These are phyloP conservation scores for Capronia epimyces DNA, from an alignment of 2,329 filamentous ascomycete genomes.

Conservation along the genomic window DNA sequence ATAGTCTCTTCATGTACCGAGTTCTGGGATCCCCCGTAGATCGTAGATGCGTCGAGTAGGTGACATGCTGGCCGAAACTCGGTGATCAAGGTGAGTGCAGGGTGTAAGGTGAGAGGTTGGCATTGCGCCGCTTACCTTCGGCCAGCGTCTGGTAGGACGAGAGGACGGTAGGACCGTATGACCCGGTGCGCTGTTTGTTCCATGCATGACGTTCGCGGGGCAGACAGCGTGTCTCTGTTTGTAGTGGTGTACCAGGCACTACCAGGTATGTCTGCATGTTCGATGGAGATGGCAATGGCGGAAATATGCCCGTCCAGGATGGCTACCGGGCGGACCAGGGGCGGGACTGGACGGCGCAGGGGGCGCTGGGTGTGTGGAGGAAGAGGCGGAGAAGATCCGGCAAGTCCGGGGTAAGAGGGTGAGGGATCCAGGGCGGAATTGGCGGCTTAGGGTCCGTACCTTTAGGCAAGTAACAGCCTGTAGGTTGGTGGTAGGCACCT, in stretches of 20 bases:
- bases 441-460: too few relatives aligned
- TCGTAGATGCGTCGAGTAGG: not conserved
- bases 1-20: not conserved
- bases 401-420: not conserved
- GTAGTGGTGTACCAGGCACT: too few relatives aligned
- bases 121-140: conserved; percentile 11
- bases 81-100: not conserved
- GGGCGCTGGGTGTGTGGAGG: not conserved
- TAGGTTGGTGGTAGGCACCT: too few relatives aligned
- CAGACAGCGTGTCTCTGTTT: not conserved
- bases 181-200: too few relatives aligned
- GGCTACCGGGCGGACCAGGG: not conserved
- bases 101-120: not conserved
- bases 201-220: too few relatives aligned
- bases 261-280: too few relatives aligned
- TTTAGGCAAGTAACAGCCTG: too few relatives aligned
- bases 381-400: not conserved
- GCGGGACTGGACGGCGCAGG: not conserved
- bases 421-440: conserved; percentile 2
- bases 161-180: too few relatives aligned
- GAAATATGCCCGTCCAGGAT: conserved; percentile 1
- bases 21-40: not conserved
- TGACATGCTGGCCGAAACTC: conserved; percentile 9
- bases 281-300: not conserved
- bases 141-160: not conserved